Base-by-base conservation (phyloP, 2,329 filamentous ascomycete species). In the Endocalyx cinctus region DNA sequence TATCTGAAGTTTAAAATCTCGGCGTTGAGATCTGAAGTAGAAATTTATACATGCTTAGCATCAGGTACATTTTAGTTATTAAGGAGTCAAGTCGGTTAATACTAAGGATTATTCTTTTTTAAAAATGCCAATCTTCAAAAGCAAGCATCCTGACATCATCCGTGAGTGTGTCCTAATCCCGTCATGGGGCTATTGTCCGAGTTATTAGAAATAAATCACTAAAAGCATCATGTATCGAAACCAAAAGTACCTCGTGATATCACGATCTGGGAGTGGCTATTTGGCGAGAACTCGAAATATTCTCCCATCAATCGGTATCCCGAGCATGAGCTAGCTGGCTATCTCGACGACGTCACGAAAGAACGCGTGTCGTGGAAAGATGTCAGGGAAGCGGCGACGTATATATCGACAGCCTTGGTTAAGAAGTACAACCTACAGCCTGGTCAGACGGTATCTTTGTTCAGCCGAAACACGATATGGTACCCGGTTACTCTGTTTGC, bases 401-500 rank as follows among this genome's bases (percentile, higher is more conserved):
- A 72, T 38, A 63, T 84, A 10, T 80, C 77, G 1, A 82, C 78
- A 0, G 74, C 75, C 0, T 60, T 84, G 10, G 66, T 70, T 6
- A 70, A 64, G 38, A 66, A 69, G 11, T 73, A 76, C 57, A 70
- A 68, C 3, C 60, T 84, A 18, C 46, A 66, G 26, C 48, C 64
- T 12, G 72, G 71, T 2, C 64, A 83, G 5, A 76, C 74, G 0
- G 69, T 82, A 2, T 66, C 74, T 0, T 58, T 84, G 2, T 83
- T 82, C 57, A 71, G 69, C 33, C 72, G 72, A 15, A 84, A 84
- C 47, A 78, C 73, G 8, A 72, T 83, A 33, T 82, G 77, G 77
- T 82, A 82, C 46, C 78, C 79, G 0, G 70, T 82, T 5, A 76
- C 73, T 11, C 74, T 82, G 64, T 51, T 60, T 14, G 43, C 71